Conservation (phyloP, 225 moss, liverwort and hornwort genomes). For the Marchantia polymorpha region DNA sequence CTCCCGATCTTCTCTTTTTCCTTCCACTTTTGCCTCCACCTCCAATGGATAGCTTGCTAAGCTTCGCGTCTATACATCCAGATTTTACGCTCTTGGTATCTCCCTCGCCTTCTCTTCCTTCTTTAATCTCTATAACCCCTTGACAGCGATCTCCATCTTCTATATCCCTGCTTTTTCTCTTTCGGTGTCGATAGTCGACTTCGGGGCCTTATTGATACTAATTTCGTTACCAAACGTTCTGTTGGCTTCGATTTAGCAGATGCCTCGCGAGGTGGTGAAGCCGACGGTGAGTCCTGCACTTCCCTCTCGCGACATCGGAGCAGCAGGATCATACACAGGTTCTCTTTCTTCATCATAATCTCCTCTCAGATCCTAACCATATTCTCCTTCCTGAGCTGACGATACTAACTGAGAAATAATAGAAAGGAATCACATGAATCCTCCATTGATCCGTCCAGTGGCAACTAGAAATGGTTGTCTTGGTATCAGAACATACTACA, state of each 20-base stretch:
- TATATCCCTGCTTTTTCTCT: conserved; percentile 44
- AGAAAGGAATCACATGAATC: not conserved
- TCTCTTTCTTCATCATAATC: conserved; percentile 50
- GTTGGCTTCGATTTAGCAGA: conserved; percentile 49
- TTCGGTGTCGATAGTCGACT: conserved; percentile 35
- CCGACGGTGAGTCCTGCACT: conserved; percentile 35
- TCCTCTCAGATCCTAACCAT: too few species aligned
- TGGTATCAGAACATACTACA: not conserved
- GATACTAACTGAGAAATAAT: not conserved
- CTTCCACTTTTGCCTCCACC: conserved; percentile 30
- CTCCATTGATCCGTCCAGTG: not conserved
- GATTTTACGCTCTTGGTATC: conserved; percentile 33
- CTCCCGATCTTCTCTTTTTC: conserved; percentile 20
- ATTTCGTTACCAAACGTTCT: conserved; percentile 71
- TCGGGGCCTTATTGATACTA: conserved; percentile 32
- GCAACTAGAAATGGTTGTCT: not conserved
- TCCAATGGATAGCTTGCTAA: conserved; percentile 36
- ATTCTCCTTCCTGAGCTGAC: conserved; percentile 3
- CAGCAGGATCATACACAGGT: conserved; percentile 46
- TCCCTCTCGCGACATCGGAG: conserved; percentile 28
- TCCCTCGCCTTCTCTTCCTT: conserved; percentile 42
- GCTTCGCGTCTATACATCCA: conserved; percentile 32
- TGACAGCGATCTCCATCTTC: conserved; percentile 37
- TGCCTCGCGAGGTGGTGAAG: conserved; percentile 34
- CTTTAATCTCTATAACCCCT: conserved; percentile 36